Evolutionary conservation across 768 basidiomycete species (phyloP).

Genomic region (Dioszegia hungarica): DNA sequence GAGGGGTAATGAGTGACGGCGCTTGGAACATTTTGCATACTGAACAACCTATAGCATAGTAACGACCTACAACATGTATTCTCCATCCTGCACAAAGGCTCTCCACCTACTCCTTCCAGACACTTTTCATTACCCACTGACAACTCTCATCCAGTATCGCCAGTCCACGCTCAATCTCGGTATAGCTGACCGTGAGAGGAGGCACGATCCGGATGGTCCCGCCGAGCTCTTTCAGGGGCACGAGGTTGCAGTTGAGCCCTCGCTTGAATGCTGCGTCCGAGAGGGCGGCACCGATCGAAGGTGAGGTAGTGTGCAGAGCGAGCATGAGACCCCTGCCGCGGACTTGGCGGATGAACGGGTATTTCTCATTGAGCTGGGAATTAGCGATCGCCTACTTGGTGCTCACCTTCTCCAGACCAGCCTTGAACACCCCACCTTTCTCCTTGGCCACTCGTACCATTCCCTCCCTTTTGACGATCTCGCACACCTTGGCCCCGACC

Average conservation of each 20-base stretch:
- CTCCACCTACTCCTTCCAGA: background rate
- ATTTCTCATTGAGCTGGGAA: constrained; percentile 19
- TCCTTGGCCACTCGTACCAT: constrained; percentile 6
- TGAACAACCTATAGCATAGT: background rate
- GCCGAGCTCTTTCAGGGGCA: constrained; percentile 19
- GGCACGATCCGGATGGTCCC: constrained; percentile 29
- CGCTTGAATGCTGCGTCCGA: constrained; percentile 17
- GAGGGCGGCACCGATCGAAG: constrained; percentile 10
- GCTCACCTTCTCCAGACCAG: constrained; percentile 12
- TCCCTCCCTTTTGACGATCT: constrained; percentile 21
- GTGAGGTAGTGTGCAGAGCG: constrained; percentile 16
- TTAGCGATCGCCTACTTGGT: background rate
- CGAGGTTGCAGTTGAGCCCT: constrained; percentile 22
- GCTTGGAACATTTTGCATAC: too few species aligned
- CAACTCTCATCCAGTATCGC: constrained; percentile 10
- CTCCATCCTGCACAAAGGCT: background rate
- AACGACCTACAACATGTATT: background rate
- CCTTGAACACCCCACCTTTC: constrained; percentile 8
- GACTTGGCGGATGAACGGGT: constrained; percentile 28
- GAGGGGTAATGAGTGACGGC: background rate
- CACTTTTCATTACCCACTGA: background rate
- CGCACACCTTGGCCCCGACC: constrained; percentile 19
- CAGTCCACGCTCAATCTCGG: constrained; percentile 16
- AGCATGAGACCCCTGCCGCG: constrained; percentile 26
- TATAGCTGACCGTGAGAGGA: constrained; percentile 18